Conservation (phyloP, 2,329 filamentous ascomycete genomes). For the Chrysoporthe deuterocubensis region DNA sequence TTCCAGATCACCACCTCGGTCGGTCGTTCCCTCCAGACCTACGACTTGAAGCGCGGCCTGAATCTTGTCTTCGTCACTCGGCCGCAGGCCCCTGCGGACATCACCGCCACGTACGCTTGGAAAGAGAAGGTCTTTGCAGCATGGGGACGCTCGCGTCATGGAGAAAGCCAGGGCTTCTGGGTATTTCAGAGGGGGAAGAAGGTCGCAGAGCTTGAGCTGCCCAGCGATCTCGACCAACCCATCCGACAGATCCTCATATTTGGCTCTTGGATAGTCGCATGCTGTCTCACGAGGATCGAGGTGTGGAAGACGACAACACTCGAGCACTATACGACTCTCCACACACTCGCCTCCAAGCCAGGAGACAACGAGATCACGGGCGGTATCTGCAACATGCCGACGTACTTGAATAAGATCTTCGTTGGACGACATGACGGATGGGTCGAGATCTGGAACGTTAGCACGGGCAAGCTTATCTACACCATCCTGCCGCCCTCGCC, state of each 20-base stretch:
- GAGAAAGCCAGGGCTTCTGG: conserved; percentile 74
- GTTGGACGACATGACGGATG: conserved; percentile 85
- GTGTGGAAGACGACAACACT: conserved; percentile 85
- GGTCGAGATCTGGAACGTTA: conserved; percentile 97
- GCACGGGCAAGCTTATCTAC: conserved; percentile 87
- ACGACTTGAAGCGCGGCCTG: conserved; percentile 87
- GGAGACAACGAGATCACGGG: conserved; percentile 74
- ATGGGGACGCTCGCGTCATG: conserved; percentile 69
- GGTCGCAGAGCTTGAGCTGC: conserved; percentile 73
- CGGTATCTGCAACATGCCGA: conserved; percentile 85
- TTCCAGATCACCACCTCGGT: conserved; percentile 98
- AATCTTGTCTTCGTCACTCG: conserved; percentile 92
- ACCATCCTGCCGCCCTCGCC: conserved; percentile 79
- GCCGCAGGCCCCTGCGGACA: conserved; percentile 82
- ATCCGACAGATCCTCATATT: conserved; percentile 81
- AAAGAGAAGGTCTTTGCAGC: conserved; percentile 87
- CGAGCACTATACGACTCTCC: conserved; percentile 89
- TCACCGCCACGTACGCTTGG: conserved; percentile 87
- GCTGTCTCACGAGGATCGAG: conserved; percentile 75
- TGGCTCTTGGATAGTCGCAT: conserved; percentile 88
- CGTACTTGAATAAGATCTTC: conserved; percentile 94
- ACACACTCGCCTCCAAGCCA: conserved; percentile 58
- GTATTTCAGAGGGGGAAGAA: conserved; percentile 90
- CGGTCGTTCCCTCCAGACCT: conserved; percentile 88
- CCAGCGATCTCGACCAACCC: conserved; percentile 67